Evolutionary conservation across 805 yeast genomes (phyloP).

Genomic region (Zygosaccharomyces lentus): DNA sequence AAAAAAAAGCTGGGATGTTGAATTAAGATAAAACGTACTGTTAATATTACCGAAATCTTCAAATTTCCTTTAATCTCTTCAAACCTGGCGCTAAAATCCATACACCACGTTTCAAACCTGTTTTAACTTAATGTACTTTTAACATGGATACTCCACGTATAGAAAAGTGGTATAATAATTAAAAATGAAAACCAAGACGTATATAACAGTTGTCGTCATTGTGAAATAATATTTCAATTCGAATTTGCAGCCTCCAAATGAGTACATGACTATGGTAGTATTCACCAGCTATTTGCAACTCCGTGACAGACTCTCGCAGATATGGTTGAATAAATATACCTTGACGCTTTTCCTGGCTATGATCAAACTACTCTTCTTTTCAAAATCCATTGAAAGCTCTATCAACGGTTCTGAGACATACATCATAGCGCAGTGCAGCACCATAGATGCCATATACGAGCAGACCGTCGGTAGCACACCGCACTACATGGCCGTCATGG

Average conservation of each 20-base stretch:
- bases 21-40: neutral
- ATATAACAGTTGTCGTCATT: too few relatives aligned
- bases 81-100: neutral
- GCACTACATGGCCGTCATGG: conserved; percentile 49
- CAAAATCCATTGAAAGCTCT: conserved; percentile 41
- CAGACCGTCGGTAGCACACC: conserved; percentile 46
- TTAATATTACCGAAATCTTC: neutral
- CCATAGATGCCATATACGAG: conserved; percentile 40
- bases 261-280: neutral
- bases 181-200: neutral
- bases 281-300: conserved; percentile 41
- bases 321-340: conserved; percentile 64
- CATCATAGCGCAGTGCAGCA: conserved; percentile 43
- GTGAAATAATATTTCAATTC: too few relatives aligned
- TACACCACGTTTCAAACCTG: neutral
- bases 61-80: neutral
- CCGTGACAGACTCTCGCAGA: conserved; percentile 55
- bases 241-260: neutral
- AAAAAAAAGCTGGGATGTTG: neutral
- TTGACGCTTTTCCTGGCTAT: conserved; percentile 51
- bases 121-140: neutral
- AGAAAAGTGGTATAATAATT: neutral
- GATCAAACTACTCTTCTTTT: conserved; percentile 58
- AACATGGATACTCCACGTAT: neutral
- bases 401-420: conserved; percentile 39